Conservation (phyloP, 1,139 yeast genomes). For the Pneumocystis carinii region DNA sequence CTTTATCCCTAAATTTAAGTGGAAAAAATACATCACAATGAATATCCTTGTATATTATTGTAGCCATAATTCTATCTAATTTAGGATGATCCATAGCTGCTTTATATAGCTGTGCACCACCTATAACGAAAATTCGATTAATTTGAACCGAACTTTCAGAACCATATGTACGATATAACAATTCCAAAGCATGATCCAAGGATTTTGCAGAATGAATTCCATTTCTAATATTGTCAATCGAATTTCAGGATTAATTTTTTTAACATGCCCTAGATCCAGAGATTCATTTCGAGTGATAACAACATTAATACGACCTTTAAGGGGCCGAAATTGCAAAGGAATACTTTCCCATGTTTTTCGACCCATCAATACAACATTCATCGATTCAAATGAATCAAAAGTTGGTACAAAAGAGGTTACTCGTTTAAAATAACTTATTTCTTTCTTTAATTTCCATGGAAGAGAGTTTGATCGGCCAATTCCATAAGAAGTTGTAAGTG, state of each 20-base stretch:
- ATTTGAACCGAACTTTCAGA: constrained; percentile 1
- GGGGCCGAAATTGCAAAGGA: constrained; percentile 69
- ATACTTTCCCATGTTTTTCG: constrained; percentile 92
- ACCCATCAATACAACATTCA: constrained; percentile 89
- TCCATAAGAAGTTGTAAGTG: constrained; percentile 62
- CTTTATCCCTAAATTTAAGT: constrained; percentile 5
- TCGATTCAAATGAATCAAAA: constrained; percentile 16
- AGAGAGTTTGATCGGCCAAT: constrained; percentile 69
- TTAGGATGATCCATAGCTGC: constrained; percentile 33
- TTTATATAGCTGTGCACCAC: constrained; percentile 81
- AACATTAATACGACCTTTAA: constrained; percentile 60
- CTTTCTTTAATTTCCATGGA: constrained; percentile 80
- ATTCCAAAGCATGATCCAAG: background rate
- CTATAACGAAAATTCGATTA: constrained; percentile 54
- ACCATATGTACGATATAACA: background rate
- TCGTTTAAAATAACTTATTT: constrained; percentile 68
- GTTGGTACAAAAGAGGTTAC: constrained; percentile 39
- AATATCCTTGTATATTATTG: constrained; percentile 39
- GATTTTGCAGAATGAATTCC: background rate
- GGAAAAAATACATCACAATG: constrained; percentile 49
- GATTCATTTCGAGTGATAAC: constrained; percentile 41
- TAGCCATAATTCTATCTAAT: constrained; percentile 51
- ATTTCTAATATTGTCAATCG: constrained; percentile 11
- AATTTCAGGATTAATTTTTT: background rate
- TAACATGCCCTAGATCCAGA: constrained; percentile 10